Evolutionary conservation across 768 basidiomycete genomes (phyloP).

Genomic region (Porphyrellus cyaneotinctus): DNA sequence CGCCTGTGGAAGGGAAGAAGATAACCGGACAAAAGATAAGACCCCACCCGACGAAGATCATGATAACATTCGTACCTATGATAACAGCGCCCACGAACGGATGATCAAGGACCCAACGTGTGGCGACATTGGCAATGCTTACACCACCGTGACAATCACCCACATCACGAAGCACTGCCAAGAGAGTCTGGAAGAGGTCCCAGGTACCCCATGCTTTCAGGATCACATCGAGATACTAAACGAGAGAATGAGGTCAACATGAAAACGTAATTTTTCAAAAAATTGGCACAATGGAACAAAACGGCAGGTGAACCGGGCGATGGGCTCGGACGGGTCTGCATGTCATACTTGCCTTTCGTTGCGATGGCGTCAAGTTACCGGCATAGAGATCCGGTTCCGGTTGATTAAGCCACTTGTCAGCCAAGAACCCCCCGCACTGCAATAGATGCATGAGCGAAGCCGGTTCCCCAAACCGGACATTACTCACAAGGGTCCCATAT

Average conservation of each 20-base stretch:
- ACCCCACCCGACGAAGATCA: not conserved
- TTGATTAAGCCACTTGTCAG: constrained; percentile 67
- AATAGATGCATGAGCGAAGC: constrained; percentile 6
- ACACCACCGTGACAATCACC: constrained; percentile 61
- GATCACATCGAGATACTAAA: constrained; percentile 83
- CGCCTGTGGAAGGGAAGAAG: constrained; percentile 43
- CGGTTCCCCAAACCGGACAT: not conserved
- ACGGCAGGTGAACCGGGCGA: not conserved
- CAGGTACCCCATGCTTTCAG: constrained; percentile 75
- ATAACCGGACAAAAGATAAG: not conserved
- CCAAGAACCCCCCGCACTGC: constrained; percentile 80
- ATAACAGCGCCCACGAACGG: constrained; percentile 73
- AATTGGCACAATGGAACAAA: no score
- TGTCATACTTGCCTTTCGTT: constrained; percentile 60
- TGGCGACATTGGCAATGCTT: constrained; percentile 76
- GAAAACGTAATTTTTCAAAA: not conserved
- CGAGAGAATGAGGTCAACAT: not conserved
- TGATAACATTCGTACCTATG: constrained; percentile 45
- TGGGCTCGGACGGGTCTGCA: not conserved
- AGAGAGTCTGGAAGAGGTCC: constrained; percentile 66
- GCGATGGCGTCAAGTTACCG: constrained; percentile 69
- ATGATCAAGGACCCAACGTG: constrained; percentile 81
- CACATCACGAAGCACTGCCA: constrained; percentile 55
- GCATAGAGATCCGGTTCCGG: constrained; percentile 71
- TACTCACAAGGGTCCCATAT: constrained; percentile 73